These are phyloP conservation scores for Melocanna baccifera DNA, from an alignment of 176 grass and related monocot genomes.

Conservation along the genomic window DNA sequence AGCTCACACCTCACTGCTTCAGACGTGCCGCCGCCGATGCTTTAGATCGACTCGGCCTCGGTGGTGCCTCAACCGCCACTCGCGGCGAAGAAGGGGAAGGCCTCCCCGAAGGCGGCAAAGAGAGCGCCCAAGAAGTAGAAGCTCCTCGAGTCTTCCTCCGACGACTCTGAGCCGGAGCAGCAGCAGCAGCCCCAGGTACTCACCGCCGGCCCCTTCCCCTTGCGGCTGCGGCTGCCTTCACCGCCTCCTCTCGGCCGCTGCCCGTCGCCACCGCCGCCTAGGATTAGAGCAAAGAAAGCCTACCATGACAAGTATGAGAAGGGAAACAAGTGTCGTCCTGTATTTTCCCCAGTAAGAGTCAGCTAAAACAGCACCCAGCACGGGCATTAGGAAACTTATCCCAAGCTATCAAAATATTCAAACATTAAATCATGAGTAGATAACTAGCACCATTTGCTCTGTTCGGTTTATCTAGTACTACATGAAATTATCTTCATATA, in stretches of 20 bases:
- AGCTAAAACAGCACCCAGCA: conserved; percentile 32
- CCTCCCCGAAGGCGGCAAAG: conserved; percentile 15
- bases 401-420: not conserved
- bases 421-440: too few species aligned
- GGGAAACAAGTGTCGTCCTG: conserved; percentile 27
- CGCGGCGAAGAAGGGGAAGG: conserved; percentile 23
- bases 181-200: conserved; percentile 41
- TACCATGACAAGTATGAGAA: conserved; percentile 31
- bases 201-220: too few species aligned
- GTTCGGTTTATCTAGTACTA: not conserved
- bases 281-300: conserved; percentile 7
- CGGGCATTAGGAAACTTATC: conserved; percentile 25
- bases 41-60: too few species aligned
- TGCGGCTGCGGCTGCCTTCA: too few species aligned
- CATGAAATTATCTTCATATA: not conserved
- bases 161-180: conserved; percentile 54
- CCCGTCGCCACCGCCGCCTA: too few species aligned
- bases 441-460: not conserved
- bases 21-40: too few species aligned
- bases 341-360: conserved; percentile 41
- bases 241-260: too few species aligned
- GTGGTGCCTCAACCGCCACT: too few species aligned
- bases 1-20: too few species aligned
- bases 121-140: conserved; percentile 45
- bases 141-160: conserved; percentile 46